These are phyloP conservation scores for Stropharia rugosoannulata DNA, from an alignment of 768 basidiomycete species.

Conservation along the genomic window DNA sequence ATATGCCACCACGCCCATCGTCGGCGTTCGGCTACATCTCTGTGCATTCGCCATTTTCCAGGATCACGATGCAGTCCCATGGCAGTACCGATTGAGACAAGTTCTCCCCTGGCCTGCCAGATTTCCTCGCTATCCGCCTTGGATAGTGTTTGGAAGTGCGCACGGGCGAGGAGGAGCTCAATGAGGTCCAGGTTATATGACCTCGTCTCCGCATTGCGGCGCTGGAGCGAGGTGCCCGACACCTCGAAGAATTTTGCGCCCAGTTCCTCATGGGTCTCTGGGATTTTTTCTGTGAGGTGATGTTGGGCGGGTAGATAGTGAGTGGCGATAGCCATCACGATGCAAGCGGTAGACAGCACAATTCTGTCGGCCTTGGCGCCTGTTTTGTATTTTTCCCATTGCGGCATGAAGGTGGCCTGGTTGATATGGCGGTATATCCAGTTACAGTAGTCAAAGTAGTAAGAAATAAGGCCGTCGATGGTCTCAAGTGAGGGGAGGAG, in stretches of 20 bases:
- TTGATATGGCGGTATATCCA: conserved; percentile 86
- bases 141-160: conserved; percentile 69
- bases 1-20: conserved; percentile 95
- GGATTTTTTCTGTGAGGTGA: conserved; percentile 51
- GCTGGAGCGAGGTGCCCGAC: conserved; percentile 60
- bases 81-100: conserved; percentile 73
- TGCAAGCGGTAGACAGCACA: conserved; percentile 69
- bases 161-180: conserved; percentile 68
- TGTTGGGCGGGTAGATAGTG: conserved; percentile 72
- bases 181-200: conserved; percentile 71
- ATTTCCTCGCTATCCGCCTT: conserved; percentile 82
- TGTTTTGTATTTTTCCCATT: conserved; percentile 75
- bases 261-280: conserved; percentile 57
- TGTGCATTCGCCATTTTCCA: conserved; percentile 71
- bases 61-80: conserved; percentile 89
- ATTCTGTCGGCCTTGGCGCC: conserved; percentile 66
- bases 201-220: conserved; percentile 59
- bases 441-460: conserved; percentile 86
- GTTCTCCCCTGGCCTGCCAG: conserved; percentile 73
- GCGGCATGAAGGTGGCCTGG: conserved; percentile 53
- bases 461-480: conserved; percentile 70
- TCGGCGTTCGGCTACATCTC: conserved; percentile 70
- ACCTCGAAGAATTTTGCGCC: conserved; percentile 69
- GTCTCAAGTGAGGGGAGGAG: conserved; percentile 63
- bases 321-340: conserved; percentile 71